These are phyloP conservation scores for Clitopilus hobsonii DNA, from an alignment of 768 basidiomycete species.

Conservation along the genomic window DNA sequence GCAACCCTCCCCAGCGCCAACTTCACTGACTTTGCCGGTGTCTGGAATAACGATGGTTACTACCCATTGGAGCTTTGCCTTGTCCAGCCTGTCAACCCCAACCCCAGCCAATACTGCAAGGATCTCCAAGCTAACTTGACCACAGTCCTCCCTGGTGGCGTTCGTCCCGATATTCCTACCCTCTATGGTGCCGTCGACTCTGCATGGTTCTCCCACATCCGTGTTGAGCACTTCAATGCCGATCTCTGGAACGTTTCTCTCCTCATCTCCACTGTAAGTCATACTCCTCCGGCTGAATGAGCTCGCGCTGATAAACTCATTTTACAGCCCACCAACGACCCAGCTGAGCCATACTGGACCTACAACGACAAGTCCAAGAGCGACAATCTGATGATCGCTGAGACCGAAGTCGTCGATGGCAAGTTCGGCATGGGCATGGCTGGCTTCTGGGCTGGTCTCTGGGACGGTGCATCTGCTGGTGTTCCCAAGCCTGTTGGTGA, in stretches of 20 bases:
- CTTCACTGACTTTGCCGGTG: slow-evolving; percentile 7
- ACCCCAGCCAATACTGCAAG: not conserved
- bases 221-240: slow-evolving; percentile 1
- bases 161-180: not conserved
- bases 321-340: slow-evolving; percentile 13
- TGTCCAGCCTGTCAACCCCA: not conserved
- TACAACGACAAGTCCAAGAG: slow-evolving; percentile 5
- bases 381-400: slow-evolving; percentile 12
- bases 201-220: slow-evolving; percentile 1
- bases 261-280: not conserved
- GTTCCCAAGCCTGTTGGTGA: slow-evolving; percentile 11
- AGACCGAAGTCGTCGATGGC: slow-evolving; percentile 8
- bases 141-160: not conserved
- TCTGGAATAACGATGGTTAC: slow-evolving; percentile 9
- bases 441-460: slow-evolving; percentile 13
- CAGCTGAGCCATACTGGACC: slow-evolving; percentile 18
- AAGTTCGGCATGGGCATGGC: slow-evolving; percentile 15
- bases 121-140: not conserved
- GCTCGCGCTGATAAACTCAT: not conserved
- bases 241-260: slow-evolving; percentile 6
- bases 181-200: not conserved
- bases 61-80: slow-evolving; percentile 12
- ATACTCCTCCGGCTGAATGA: not conserved
- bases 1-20: slow-evolving; percentile 4
- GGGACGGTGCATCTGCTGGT: slow-evolving; percentile 15